Evolutionary conservation across 768 basidiomycete genomes (phyloP).

Genomic region (Brasilioporus rufonigricans): DNA sequence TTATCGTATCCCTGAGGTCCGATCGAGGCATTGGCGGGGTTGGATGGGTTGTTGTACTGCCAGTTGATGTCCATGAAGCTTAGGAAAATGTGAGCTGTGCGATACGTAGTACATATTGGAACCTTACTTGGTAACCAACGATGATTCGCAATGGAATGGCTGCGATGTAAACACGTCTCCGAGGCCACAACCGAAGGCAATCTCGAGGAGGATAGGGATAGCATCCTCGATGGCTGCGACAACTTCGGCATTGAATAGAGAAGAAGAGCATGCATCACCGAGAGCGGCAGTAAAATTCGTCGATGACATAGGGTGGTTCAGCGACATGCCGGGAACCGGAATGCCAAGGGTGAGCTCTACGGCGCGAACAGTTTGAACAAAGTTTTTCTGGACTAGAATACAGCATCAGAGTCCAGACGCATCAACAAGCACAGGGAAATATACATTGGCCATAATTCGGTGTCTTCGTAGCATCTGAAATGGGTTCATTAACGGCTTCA

Average conservation of each 20-base stretch:
- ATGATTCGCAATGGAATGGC: conserved; percentile 17
- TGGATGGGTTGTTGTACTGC: conserved; percentile 68
- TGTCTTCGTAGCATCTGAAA: conserved; percentile 66
- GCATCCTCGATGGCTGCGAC: conserved; percentile 34
- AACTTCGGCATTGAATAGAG: conserved; percentile 32
- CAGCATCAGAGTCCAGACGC: neutral
- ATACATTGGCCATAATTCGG: conserved; percentile 70
- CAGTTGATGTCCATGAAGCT: conserved; percentile 84
- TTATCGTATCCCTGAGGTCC: conserved; percentile 79
- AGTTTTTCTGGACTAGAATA: conserved; percentile 61
- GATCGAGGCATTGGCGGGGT: conserved; percentile 64
- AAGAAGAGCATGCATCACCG: conserved; percentile 8
- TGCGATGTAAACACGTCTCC: conserved; percentile 21
- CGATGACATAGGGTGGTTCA: conserved; percentile 18
- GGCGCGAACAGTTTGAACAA: conserved; percentile 64
- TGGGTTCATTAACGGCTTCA: conserved; percentile 76
- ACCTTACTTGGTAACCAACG: conserved; percentile 40
- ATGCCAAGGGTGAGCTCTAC: conserved; percentile 64
- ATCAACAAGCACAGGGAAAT: conserved; percentile 18
- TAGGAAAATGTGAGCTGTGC: conserved; percentile 3
- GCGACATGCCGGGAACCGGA: conserved; percentile 21
- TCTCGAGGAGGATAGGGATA: conserved; percentile 35
- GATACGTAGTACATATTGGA: neutral
- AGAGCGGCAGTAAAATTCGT: conserved; percentile 39
- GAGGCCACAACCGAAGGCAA: conserved; percentile 24